A percentile compares a stretch with the other conserved stretches of the same genome.
These are phyloP conservation scores for Penicillium steckii DNA, from an alignment of 495 filamentous ascomycete species.

Conservation along the genomic window DNA sequence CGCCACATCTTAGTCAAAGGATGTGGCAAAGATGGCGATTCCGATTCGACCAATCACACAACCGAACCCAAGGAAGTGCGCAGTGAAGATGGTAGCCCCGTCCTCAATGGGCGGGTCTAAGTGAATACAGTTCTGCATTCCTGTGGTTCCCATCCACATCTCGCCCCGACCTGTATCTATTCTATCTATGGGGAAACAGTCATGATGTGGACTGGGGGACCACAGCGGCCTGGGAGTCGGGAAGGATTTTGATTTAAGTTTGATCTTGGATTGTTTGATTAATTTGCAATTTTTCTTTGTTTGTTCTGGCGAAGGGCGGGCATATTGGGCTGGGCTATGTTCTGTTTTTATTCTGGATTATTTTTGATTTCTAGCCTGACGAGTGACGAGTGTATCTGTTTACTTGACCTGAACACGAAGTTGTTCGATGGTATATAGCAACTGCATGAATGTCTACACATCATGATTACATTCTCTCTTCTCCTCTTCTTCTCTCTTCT, in stretches of 20 bases:
- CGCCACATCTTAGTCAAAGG: slow-evolving; percentile 93
- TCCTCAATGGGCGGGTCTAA: slow-evolving; percentile 20
- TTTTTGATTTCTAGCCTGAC: slow-evolving; percentile 20
- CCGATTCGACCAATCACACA: slow-evolving; percentile 15
- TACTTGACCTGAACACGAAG: slow-evolving; percentile 20
- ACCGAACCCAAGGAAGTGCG: slow-evolving; percentile 18
- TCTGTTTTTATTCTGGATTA: slow-evolving; percentile 3
- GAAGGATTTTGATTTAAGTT: slow-evolving; percentile 2
- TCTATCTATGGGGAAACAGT: neutral
- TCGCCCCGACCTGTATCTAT: slow-evolving; percentile 13
- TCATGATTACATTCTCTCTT: neutral
- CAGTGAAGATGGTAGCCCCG: slow-evolving; percentile 28
- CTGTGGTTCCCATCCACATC: slow-evolving; percentile 4
- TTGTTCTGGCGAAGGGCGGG: slow-evolving; percentile 17
- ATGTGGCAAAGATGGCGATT: slow-evolving; percentile 61
- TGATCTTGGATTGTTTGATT: slow-evolving; percentile 1
- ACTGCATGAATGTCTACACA: slow-evolving; percentile 14
- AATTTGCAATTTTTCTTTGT: slow-evolving; percentile 21
- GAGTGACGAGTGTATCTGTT: slow-evolving; percentile 32
- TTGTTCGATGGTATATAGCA: slow-evolving; percentile 22
- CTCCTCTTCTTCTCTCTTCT: neutral
- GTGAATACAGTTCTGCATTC: slow-evolving; percentile 10
- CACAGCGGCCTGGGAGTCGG: slow-evolving; percentile 23
- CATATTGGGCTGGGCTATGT: slow-evolving; percentile 12
- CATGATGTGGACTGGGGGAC: slow-evolving; percentile 9